Conservation (phyloP, 257 asterid species). For the Penstemon newberryi region DNA sequence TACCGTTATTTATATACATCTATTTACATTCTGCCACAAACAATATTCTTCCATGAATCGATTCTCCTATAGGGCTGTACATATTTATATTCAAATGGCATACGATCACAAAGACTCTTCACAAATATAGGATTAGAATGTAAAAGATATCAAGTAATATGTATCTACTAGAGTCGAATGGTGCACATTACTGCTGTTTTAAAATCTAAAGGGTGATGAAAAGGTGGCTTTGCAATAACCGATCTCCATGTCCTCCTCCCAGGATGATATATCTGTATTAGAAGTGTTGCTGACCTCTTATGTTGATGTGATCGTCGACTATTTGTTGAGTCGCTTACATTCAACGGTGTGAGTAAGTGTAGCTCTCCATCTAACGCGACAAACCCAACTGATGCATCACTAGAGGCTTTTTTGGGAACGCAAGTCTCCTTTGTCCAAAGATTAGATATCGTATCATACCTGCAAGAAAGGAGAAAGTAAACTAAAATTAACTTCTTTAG, state of each 20-base stretch:
- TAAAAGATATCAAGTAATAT: conserved; percentile 23
- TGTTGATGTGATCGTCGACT: conserved; percentile 47
- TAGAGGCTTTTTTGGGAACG: conserved; percentile 57
- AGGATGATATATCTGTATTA: conserved; percentile 75
- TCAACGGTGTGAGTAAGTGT: conserved; percentile 52
- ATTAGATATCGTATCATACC: conserved; percentile 61
- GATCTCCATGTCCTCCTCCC: conserved; percentile 68
- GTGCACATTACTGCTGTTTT: conserved; percentile 73
- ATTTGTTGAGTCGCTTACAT: conserved; percentile 36
- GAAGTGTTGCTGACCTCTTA: conserved; percentile 58
- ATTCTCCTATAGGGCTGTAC: conserved; percentile 13
- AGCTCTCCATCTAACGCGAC: conserved; percentile 72
- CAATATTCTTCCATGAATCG: conserved; percentile 16
- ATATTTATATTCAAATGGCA: conserved; percentile 26
- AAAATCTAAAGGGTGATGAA: conserved; percentile 59
- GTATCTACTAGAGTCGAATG: conserved; percentile 50
- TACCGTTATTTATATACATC: conserved; percentile 26
- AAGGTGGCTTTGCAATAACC: conserved; percentile 58
- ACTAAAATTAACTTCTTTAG: not conserved
- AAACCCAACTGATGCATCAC: conserved; percentile 69
- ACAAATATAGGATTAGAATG: not conserved
- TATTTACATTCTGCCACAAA: conserved; percentile 18
- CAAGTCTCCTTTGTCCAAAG: conserved; percentile 71
- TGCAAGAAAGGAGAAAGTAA: conserved; percentile 20
- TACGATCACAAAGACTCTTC: conserved; percentile 6